A percentile compares a stretch with the other conserved stretches of the same genome.
phyloP scores from a whole-genome alignment of 768 basidiomycete species.

The Tricholoma hemisulphureum region DNA sequence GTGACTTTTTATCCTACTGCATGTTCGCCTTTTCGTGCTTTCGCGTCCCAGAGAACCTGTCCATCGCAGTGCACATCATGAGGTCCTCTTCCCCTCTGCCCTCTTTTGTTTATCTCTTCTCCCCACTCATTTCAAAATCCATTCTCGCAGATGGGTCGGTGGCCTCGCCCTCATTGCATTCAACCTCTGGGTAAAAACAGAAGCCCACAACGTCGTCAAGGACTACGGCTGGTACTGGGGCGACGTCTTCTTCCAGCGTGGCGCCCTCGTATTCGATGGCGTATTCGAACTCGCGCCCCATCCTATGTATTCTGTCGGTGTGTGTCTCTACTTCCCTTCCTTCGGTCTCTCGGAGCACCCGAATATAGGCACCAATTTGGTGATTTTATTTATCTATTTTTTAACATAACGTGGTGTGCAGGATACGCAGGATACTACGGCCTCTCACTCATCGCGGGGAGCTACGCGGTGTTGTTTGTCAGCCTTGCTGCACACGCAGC shows the following conservation, averaged over 20 bases:
- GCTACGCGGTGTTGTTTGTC: conserved; percentile 87
- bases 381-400: conserved; percentile 7
- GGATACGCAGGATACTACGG: conserved; percentile 99
- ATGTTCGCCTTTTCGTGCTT: conserved; percentile 95
- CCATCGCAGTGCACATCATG: conserved; percentile 69
- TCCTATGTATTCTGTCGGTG: conserved; percentile 91
- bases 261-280: conserved; percentile 92
- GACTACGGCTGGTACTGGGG: conserved; percentile 99
- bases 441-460: conserved; percentile 84
- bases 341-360: too few relatives aligned
- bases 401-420: conserved; percentile 23
- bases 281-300: conserved; percentile 94
- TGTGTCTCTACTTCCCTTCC: conserved; percentile 20
- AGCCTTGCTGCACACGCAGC: conserved; percentile 93
- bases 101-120: conserved; percentile 8
- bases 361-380: too few relatives aligned
- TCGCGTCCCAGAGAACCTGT: conserved; percentile 78
- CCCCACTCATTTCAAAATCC: too few relatives aligned
- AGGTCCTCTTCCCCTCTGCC: conserved; percentile 42
- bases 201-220: conserved; percentile 96
- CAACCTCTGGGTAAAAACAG: conserved; percentile 98
- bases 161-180: conserved; percentile 85
- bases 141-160: conserved; percentile 84
- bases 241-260: conserved; percentile 90
- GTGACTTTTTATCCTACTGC: conserved; percentile 92